Evolutionary conservation across 306 rosid species (phyloP).

Genomic region (Castanea mollissima): DNA sequence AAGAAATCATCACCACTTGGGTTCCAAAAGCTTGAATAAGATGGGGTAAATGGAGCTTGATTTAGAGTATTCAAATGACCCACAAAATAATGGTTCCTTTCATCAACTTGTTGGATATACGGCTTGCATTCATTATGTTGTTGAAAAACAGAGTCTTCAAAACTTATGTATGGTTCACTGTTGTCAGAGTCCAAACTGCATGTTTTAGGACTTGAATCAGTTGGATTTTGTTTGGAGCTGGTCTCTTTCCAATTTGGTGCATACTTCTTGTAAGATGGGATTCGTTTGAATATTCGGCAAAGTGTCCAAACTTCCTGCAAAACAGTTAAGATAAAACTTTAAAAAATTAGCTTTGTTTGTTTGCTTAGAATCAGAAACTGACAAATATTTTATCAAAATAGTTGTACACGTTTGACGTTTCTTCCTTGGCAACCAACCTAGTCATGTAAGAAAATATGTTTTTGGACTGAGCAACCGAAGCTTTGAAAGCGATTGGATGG

Average conservation of each 20-base stretch:
- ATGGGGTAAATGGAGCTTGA: conserved; percentile 28
- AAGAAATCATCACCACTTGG: conserved; percentile 39
- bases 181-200: conserved; percentile 58
- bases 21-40: conserved; percentile 42
- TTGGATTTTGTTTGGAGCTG: conserved; percentile 16
- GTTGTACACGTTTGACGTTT: not conserved
- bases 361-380: not conserved
- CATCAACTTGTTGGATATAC: conserved; percentile 17
- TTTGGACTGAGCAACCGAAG: too few species aligned
- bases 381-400: not conserved
- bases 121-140: conserved; percentile 34
- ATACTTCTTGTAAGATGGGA: conserved; percentile 57
- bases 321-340: not conserved
- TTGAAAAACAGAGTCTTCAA: conserved; percentile 37
- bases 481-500: too few species aligned
- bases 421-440: not conserved
- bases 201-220: conserved; percentile 50
- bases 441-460: not conserved
- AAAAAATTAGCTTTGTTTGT: not conserved
- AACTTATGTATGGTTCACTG: conserved; percentile 22
- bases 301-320: conserved; percentile 96
- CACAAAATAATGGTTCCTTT: conserved; percentile 21
- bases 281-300: conserved; percentile 77
- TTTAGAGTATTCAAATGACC: conserved; percentile 17
- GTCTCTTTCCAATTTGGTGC: conserved; percentile 41